Conservation (phyloP, 1,284 basidiomycete species). For the Pseudozyma hubeiensis region DNA sequence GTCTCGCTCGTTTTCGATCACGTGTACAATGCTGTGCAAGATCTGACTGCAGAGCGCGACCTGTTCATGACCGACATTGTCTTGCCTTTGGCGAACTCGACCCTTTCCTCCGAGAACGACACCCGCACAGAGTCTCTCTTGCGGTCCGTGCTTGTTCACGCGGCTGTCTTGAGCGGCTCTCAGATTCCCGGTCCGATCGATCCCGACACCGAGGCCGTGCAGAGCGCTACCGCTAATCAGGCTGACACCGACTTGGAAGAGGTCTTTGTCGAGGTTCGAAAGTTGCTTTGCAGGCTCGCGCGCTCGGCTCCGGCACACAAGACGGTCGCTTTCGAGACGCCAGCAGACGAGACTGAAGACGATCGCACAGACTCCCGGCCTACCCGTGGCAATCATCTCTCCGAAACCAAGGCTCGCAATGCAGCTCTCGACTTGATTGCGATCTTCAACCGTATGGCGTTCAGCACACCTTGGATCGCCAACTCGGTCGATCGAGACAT, state of each 20-base stretch:
- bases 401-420: conserved; percentile 44
- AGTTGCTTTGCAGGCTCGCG: conserved; percentile 45
- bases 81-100: conserved; percentile 57
- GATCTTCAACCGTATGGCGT: conserved; percentile 66
- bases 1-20: conserved; percentile 60
- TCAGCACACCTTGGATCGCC: conserved; percentile 61
- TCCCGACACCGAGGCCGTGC: conserved; percentile 28
- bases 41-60: conserved; percentile 56
- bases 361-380: conserved; percentile 7
- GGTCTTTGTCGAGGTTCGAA: conserved; percentile 52
- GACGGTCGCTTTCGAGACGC: conserved; percentile 20
- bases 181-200: conserved; percentile 45
- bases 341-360: conserved; percentile 7
- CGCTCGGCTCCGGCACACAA: conserved; percentile 22
- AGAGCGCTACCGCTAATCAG: conserved; percentile 10
- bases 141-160: conserved; percentile 59
- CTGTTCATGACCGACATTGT: conserved; percentile 58
- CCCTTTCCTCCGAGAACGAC: conserved; percentile 52
- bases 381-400: conserved; percentile 5
- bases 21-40: conserved; percentile 63
- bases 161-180: conserved; percentile 56
- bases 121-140: conserved; percentile 44
- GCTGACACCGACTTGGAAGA: conserved; percentile 34
- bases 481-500: conserved; percentile 43
- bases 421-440: conserved; percentile 62